Percentiles rank a stretch among this genome's conserved stretches.
Conservation (phyloP, 768 basidiomycete genomes). For the Lentinula boryana region DNA sequence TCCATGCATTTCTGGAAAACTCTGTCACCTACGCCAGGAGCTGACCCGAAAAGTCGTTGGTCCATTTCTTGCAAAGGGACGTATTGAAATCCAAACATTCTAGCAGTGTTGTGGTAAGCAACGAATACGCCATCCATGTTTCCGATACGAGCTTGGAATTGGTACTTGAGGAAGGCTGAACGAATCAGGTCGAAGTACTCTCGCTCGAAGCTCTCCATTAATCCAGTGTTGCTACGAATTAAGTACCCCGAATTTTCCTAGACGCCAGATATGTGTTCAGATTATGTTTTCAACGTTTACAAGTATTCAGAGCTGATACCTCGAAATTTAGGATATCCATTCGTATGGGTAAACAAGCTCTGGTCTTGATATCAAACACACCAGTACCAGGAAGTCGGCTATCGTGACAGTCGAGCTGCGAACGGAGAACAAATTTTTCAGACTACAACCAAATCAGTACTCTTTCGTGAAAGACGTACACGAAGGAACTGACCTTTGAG, state of each 20-base stretch:
- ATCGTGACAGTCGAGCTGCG: conserved; percentile 89
- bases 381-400: conserved; percentile 79
- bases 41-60: conserved; percentile 59
- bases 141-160: conserved; percentile 94
- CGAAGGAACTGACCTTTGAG: conserved; percentile 52
- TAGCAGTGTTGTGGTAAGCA: conserved; percentile 82
- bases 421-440: conserved; percentile 78
- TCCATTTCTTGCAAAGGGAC: conserved; percentile 87
- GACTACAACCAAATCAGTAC: conserved; percentile 28
- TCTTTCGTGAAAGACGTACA: not conserved
- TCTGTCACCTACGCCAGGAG: conserved; percentile 51
- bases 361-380: conserved; percentile 95
- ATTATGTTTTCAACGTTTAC: not conserved
- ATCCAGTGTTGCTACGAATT: conserved; percentile 58
- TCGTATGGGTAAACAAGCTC: conserved; percentile 79
- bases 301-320: conserved; percentile 26
- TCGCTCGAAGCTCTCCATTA: conserved; percentile 76
- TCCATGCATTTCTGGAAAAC: conserved; percentile 72
- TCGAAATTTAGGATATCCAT: conserved; percentile 81
- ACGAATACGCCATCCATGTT: conserved; percentile 94
- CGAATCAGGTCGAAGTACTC: conserved; percentile 95
- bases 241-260: conserved; percentile 79
- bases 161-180: conserved; percentile 93
- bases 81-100: conserved; percentile 93
- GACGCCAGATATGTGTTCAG: not conserved